Conservation (phyloP, 2,329 filamentous ascomycete genomes). For the Zarea fungicola region DNA sequence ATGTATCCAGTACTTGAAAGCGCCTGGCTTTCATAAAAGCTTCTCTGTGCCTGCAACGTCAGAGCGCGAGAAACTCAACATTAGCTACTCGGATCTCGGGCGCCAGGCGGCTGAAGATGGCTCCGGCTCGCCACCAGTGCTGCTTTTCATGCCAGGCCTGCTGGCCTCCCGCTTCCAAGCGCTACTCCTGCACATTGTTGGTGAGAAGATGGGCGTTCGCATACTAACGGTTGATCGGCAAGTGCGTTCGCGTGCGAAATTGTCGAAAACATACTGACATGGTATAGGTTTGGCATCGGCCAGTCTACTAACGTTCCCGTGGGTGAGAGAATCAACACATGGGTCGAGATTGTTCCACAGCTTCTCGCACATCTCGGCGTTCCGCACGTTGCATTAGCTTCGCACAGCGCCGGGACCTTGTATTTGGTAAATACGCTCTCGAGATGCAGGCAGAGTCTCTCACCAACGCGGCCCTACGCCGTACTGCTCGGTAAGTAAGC, state of each 20-base stretch:
- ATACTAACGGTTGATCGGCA: slow-evolving; percentile 27
- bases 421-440: slow-evolving; percentile 26
- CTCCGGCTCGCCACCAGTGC: slow-evolving; percentile 17
- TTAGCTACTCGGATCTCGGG: slow-evolving; percentile 26
- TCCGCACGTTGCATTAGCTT: slow-evolving; percentile 23
- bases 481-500: slow-evolving; percentile 16
- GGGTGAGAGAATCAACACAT: slow-evolving; percentile 16
- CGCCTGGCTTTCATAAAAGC: not conserved
- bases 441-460: slow-evolving; percentile 22
- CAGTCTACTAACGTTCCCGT: slow-evolving; percentile 18
- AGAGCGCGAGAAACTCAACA: slow-evolving; percentile 9
- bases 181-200: slow-evolving; percentile 27
- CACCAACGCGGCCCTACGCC: slow-evolving; percentile 20
- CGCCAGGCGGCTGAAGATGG: not conserved
- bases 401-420: slow-evolving; percentile 28
- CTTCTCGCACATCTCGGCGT: slow-evolving; percentile 29
- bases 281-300: slow-evolving; percentile 24
- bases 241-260: not conserved
- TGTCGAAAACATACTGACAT: not conserved
- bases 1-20: not conserved
- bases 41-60: not conserved
- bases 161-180: slow-evolving; percentile 23
- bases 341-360: slow-evolving; percentile 26
- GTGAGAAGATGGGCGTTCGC: slow-evolving; percentile 25
- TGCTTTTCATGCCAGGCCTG: slow-evolving; percentile 27